These are phyloP conservation scores for Podila verticillata DNA, from an alignment of 192 early-diverging fungal species.

Conservation along the genomic window DNA sequence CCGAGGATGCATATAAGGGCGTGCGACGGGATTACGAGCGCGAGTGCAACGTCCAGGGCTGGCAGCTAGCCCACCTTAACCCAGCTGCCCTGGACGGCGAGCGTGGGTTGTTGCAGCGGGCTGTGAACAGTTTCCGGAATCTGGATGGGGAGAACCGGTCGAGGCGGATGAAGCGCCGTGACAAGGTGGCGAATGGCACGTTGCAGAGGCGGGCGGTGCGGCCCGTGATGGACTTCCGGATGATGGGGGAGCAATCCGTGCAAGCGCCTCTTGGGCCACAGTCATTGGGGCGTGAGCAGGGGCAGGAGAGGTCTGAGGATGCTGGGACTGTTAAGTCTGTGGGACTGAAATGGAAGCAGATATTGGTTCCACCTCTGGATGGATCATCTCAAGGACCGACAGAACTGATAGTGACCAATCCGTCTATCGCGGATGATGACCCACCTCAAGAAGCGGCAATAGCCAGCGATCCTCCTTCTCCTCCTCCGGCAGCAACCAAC, in stretches of 20 bases:
- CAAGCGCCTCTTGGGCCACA: too few species aligned
- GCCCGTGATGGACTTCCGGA: not conserved
- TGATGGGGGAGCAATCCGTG: too few species aligned
- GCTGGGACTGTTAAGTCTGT: too few species aligned
- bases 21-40: constrained; percentile 88
- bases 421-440: not conserved
- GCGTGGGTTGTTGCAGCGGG: constrained; percentile 83
- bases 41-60: constrained; percentile 86
- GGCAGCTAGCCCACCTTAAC: constrained; percentile 87
- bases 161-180: constrained; percentile 76
- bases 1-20: constrained; percentile 72
- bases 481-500: not conserved
- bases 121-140: constrained; percentile 84
- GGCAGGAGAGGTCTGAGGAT: too few species aligned
- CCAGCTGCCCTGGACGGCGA: constrained; percentile 67
- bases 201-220: constrained; percentile 53
- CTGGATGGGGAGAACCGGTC: constrained; percentile 75
- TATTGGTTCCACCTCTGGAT: constrained; percentile 1
- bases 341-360: not conserved
- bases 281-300: too few species aligned
- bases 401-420: not conserved
- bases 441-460: too few species aligned
- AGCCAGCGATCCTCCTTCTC: too few species aligned
- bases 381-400: not conserved
- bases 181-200: constrained; percentile 70